phyloP scores from a whole-genome alignment of 2,329 filamentous ascomycete genomes.

The Cryoendolithus antarcticus region DNA sequence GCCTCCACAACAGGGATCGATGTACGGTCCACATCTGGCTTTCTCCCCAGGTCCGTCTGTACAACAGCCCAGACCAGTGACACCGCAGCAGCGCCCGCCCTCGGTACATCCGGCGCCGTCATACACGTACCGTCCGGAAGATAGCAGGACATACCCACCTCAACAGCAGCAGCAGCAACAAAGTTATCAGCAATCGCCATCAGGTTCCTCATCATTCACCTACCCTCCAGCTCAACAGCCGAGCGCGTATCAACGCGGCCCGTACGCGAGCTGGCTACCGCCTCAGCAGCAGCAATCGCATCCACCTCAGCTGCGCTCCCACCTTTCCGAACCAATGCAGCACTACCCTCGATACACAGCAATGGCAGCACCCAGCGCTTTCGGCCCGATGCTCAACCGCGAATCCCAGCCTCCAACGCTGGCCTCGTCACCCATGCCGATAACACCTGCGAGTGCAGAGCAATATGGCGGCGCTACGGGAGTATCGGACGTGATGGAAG shows the following conservation, averaged over 20 bases:
- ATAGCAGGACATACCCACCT: background rate
- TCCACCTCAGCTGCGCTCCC: background rate
- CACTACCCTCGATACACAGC: too few relatives aligned
- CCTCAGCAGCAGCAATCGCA: slow-evolving; percentile 6
- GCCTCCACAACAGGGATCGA: slow-evolving; percentile 1
- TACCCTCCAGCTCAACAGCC: slow-evolving; percentile 7
- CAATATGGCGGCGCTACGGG: too few relatives aligned
- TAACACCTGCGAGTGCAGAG: background rate
- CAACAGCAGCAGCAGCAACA: slow-evolving; percentile 3
- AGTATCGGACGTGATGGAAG: too few relatives aligned
- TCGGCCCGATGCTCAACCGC: too few relatives aligned
- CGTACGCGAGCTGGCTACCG: slow-evolving; percentile 4
- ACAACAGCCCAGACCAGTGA: too few relatives aligned
- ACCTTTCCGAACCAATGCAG: background rate
- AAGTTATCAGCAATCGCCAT: slow-evolving; percentile 2
- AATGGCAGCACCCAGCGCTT: too few relatives aligned
- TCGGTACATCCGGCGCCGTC: too few relatives aligned
- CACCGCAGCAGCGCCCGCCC: too few relatives aligned
- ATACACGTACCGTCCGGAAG: too few relatives aligned
- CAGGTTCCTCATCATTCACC: slow-evolving; percentile 4
- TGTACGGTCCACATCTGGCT: slow-evolving; percentile 1
- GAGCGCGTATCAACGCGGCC: background rate
- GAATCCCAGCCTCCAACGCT: background rate
- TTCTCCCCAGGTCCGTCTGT: background rate
- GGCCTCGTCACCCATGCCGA: slow-evolving; percentile 2